These are phyloP conservation scores for Aleurites moluccanus DNA, from an alignment of 441 rosid species.

Conservation along the genomic window DNA sequence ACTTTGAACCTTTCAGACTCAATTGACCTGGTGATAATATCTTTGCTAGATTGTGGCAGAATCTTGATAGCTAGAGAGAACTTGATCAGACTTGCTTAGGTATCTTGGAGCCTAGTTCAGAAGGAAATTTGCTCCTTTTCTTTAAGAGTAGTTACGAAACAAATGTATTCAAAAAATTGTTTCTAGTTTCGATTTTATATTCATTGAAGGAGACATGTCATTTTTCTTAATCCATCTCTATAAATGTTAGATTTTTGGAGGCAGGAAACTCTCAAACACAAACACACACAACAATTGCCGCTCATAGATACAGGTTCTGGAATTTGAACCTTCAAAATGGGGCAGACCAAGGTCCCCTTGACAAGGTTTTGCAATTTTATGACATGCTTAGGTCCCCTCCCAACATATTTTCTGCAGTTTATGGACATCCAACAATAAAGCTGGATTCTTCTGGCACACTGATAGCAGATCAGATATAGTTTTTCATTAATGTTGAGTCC, in stretches of 20 bases:
- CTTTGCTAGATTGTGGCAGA: neutral
- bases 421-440: neutral
- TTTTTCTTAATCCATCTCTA: neutral
- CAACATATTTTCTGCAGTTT: too few species aligned
- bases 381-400: too few species aligned
- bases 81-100: neutral
- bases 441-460: conserved; percentile 4
- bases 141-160: neutral
- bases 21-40: neutral
- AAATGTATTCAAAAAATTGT: neutral
- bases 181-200: neutral
- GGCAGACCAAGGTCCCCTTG: too few species aligned
- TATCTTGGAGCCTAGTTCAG: neutral
- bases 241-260: neutral
- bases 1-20: neutral
- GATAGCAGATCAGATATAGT: neutral
- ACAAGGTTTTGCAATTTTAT: too few species aligned
- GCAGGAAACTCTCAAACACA: too few species aligned
- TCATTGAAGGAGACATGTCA: neutral
- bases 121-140: neutral
- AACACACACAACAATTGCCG: too few species aligned
- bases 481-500: neutral
- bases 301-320: too few species aligned
- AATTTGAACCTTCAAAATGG: too few species aligned
- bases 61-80: neutral